Conservation (phyloP, 169 alveolate genomes). For the Eimeria sp. region DNA sequence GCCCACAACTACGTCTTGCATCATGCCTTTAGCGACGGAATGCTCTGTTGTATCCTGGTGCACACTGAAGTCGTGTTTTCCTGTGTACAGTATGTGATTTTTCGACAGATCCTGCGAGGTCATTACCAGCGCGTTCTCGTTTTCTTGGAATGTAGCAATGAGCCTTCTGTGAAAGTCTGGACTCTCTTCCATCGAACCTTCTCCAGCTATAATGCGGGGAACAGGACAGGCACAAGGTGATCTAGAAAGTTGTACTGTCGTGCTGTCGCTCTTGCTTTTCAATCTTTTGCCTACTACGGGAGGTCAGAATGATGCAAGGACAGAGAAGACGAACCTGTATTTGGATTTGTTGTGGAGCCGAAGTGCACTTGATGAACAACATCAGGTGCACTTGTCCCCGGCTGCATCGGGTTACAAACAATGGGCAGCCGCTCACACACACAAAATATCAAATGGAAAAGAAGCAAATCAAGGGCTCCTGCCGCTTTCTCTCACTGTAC, state of each 20-base stretch:
- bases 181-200: neutral
- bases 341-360: neutral
- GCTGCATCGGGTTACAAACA: neutral
- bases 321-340: neutral
- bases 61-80: neutral
- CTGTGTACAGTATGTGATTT: neutral
- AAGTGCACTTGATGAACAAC: neutral
- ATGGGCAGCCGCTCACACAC: neutral
- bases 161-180: no score
- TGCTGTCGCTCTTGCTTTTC: neutral
- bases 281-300: neutral
- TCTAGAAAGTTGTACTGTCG: neutral
- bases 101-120: neutral
- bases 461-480: no score
- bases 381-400: neutral
- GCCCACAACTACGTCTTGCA: neutral
- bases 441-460: neutral
- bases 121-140: neutral
- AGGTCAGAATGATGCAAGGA: neutral
- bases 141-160: neutral
- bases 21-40: neutral
- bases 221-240: neutral
- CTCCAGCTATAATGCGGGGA: neutral
- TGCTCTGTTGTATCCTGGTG: neutral
- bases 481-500: neutral